Conservation (phyloP, 1,284 basidiomycete species). For the Ceratobasidium sp. region DNA sequence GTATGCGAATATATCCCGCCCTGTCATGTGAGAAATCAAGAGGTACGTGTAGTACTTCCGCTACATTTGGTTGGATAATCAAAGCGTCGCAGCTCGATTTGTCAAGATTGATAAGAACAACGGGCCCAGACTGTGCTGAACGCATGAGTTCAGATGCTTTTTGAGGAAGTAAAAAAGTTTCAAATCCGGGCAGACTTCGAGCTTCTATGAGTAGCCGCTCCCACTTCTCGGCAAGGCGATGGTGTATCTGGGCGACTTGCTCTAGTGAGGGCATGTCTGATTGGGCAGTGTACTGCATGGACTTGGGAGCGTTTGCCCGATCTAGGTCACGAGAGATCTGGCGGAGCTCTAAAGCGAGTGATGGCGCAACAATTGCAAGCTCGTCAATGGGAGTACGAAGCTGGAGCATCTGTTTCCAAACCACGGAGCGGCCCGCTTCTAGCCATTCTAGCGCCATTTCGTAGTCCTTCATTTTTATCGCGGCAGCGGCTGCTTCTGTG, state of each 20-base stretch:
- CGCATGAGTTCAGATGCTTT: not conserved
- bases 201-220: not conserved
- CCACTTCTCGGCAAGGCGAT: slow-evolving; percentile 11
- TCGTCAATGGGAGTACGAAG: slow-evolving; percentile 9
- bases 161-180: not conserved
- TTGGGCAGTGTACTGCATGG: not conserved
- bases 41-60: not conserved
- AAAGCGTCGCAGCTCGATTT: not conserved
- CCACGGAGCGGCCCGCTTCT: not conserved
- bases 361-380: not conserved
- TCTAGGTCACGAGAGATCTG: slow-evolving; percentile 7
- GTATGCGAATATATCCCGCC: not conserved
- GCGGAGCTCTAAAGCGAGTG: not conserved
- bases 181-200: not conserved
- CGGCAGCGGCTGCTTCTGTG: not conserved
- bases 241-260: not conserved
- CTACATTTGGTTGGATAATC: not conserved
- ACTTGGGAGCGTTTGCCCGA: not conserved
- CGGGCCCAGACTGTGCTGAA: not conserved
- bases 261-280: not conserved
- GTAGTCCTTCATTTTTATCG: not conserved
- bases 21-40: not conserved
- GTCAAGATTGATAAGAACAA: not conserved
- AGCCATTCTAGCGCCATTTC: slow-evolving; percentile 19
- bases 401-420: slow-evolving; percentile 18